phyloP scores from a whole-genome alignment of 371 early-diverging fungal species.

The Rhizopus delemar region DNA sequence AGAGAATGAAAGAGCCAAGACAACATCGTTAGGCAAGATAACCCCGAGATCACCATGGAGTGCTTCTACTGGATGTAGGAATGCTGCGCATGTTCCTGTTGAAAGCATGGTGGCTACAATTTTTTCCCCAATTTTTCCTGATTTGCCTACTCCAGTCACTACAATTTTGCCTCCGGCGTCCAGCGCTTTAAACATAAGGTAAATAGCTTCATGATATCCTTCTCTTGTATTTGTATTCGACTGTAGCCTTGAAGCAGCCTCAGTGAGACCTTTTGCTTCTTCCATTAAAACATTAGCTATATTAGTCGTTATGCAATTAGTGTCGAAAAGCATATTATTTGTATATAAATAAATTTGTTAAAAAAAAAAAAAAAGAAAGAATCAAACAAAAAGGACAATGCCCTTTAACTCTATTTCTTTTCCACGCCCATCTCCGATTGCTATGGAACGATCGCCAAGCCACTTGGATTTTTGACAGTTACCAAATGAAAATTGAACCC shows the following conservation, averaged over 20 bases:
- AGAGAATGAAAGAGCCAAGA: slow-evolving; percentile 63
- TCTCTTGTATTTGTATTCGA: slow-evolving; percentile 20
- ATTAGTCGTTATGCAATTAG: slow-evolving; percentile 22
- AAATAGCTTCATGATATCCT: slow-evolving; percentile 46
- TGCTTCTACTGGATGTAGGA: slow-evolving; percentile 67
- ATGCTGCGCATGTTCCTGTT: slow-evolving; percentile 56
- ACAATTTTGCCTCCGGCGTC: slow-evolving; percentile 57
- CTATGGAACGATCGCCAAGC: background rate
- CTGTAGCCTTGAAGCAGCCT: slow-evolving; percentile 41
- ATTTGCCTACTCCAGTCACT: slow-evolving; percentile 69
- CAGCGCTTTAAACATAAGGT: slow-evolving; percentile 37
- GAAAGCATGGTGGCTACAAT: slow-evolving; percentile 68
- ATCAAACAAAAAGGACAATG: background rate
- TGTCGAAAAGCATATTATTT: slow-evolving; percentile 11
- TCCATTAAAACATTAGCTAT: slow-evolving; percentile 29
- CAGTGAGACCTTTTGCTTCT: slow-evolving; percentile 40
- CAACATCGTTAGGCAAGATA: slow-evolving; percentile 51
- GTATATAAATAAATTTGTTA: background rate
- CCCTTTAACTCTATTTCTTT: background rate
- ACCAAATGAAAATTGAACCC: background rate
- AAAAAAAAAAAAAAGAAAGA: slow-evolving; percentile 4
- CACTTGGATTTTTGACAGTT: background rate
- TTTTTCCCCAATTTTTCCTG: slow-evolving; percentile 64
- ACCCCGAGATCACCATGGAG: slow-evolving; percentile 68
- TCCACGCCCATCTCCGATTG: slow-evolving; percentile 3